phyloP scores from a whole-genome alignment of 2,329 filamentous ascomycete species.

The Ceratocystis albifundus region DNA sequence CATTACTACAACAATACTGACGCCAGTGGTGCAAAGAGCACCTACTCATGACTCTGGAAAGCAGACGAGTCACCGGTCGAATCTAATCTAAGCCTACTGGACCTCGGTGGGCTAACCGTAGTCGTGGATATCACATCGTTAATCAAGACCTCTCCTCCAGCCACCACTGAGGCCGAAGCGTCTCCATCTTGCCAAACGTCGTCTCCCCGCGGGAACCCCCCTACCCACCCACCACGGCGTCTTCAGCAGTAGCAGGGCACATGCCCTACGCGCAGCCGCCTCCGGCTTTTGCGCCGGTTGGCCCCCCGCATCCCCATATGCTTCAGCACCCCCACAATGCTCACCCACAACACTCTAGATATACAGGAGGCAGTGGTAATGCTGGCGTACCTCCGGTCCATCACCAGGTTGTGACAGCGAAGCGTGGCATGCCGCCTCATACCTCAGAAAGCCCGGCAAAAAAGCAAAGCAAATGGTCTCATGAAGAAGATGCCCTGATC shows the following conservation, averaged over 20 bases:
- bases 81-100: constrained; percentile 8
- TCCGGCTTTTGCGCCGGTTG: constrained; percentile 23
- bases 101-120: constrained; percentile 37
- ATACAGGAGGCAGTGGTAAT: constrained; percentile 3
- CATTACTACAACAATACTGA: constrained; percentile 17
- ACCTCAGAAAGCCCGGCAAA: constrained; percentile 61
- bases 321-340: constrained; percentile 28
- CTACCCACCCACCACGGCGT: constrained; percentile 22
- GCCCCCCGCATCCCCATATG: constrained; percentile 19
- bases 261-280: constrained; percentile 20
- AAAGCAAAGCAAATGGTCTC: constrained; percentile 94
- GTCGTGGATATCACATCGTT: constrained; percentile 93
- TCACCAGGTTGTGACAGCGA: constrained; percentile 27
- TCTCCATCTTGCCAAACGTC: constrained; percentile 26
- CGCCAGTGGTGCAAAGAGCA: constrained; percentile 22
- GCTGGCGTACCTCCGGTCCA: constrained; percentile 26
- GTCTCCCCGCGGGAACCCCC: constrained; percentile 25
- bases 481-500: constrained; percentile 84
- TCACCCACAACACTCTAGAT: constrained; percentile 4
- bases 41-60: constrained; percentile 18
- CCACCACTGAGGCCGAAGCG: constrained; percentile 23
- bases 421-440: constrained; percentile 46
- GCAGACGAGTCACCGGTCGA: constrained; percentile 4
- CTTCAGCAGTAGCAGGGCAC: constrained; percentile 21
- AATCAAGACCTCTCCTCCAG: constrained; percentile 48